These are phyloP conservation scores for Tetrapisispora taiwanensis DNA, from an alignment of 805 yeast species.

Conservation along the genomic window DNA sequence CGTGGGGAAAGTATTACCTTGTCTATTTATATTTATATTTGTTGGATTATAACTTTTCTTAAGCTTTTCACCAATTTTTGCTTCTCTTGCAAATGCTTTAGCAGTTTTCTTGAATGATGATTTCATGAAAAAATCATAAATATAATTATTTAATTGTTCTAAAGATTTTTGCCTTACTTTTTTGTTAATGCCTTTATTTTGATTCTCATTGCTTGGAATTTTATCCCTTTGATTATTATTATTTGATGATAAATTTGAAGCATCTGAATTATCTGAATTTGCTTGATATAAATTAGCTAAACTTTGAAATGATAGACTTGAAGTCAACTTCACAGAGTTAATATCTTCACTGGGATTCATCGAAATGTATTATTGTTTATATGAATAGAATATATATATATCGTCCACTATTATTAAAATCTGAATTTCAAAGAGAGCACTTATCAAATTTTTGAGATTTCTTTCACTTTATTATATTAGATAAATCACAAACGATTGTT, in stretches of 20 bases:
- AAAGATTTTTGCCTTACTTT: background rate
- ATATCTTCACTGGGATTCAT: background rate
- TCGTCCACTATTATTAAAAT: too few relatives aligned
- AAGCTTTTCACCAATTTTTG: constrained; percentile 38
- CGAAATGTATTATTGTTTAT: too few relatives aligned
- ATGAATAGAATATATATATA: too few relatives aligned
- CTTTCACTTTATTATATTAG: too few relatives aligned
- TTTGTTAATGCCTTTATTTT: background rate
- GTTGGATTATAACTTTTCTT: background rate
- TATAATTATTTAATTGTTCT: constrained; percentile 66
- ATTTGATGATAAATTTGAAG: background rate
- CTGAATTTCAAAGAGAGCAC: too few relatives aligned
- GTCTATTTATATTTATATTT: background rate
- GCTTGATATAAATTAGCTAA: background rate
- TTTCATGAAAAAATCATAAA: constrained; percentile 75
- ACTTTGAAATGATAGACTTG: background rate
- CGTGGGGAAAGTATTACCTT: background rate
- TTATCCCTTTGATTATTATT: background rate
- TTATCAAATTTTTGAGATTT: too few relatives aligned
- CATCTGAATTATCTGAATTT: background rate
- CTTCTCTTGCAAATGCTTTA: constrained; percentile 61
- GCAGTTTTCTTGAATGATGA: constrained; percentile 67
- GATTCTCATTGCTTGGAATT: background rate
- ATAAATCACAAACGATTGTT: too few relatives aligned
- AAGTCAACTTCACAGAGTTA: background rate